phyloP scores from a whole-genome alignment of 2,329 filamentous ascomycete species.

The Beauveria varroae region DNA sequence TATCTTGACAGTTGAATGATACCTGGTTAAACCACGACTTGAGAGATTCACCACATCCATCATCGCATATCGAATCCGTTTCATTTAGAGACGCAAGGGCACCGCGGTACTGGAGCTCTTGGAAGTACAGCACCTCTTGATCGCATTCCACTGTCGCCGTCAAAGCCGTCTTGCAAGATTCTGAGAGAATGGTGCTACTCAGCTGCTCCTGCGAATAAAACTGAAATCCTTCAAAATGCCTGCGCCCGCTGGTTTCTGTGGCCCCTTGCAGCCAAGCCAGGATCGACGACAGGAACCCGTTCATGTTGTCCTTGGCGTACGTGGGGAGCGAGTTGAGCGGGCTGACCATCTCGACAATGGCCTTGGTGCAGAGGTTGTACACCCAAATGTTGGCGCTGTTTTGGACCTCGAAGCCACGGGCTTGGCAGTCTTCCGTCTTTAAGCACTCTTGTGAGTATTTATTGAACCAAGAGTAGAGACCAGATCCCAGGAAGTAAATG shows the following conservation, averaged over 20 bases:
- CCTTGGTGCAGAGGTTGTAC: constrained; percentile 2
- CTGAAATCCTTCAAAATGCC: background rate
- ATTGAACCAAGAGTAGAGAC: constrained; percentile 54
- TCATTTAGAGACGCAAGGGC: background rate
- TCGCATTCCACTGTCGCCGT: background rate
- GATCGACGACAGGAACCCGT: constrained; percentile 48
- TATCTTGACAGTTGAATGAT: background rate
- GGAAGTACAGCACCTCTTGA: background rate
- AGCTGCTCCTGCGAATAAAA: background rate
- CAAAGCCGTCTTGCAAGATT: background rate
- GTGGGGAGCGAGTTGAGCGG: constrained; percentile 27
- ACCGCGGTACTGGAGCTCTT: background rate
- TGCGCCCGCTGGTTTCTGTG: background rate
- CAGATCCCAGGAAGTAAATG: constrained; percentile 50
- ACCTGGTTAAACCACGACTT: constrained; percentile 11
- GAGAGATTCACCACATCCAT: background rate
- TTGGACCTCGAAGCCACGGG: constrained; percentile 21
- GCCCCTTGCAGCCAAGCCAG: background rate
- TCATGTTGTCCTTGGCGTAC: constrained; percentile 47
- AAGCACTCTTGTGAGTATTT: constrained; percentile 42
- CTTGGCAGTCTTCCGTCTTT: constrained; percentile 30
- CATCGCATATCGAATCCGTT: background rate
- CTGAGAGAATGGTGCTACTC: background rate
- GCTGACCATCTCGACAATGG: background rate
- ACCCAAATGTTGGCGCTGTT: constrained; percentile 11